Evolutionary conservation across 1,139 yeast species (phyloP), one percentile per base, ranked within the genome.

Genomic region (Pichiaceae sp.): DNA sequence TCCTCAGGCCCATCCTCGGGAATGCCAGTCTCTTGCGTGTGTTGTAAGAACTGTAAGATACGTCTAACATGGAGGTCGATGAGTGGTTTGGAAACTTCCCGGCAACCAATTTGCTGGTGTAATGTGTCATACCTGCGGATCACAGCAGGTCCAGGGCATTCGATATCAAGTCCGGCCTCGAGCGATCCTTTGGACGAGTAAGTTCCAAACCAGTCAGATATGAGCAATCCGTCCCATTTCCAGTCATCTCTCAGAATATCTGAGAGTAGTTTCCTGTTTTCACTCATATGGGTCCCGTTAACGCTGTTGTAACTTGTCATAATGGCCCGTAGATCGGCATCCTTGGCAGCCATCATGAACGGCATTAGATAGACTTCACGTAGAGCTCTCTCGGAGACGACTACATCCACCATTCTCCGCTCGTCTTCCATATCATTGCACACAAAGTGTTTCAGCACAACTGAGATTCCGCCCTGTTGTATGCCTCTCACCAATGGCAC

Each of bases 151-250:
- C 82, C 82, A 1, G 82, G 83, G 78, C 75, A 75, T 51, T 75
- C 82, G 44, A 76, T 55, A 49, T 74, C 77, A 38, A 75, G 56
- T n/a, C 81, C 81, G 28, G 73, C 73, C 38, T 68, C 66, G 39
- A 75, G 53, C 17, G 75, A 56, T 28, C 62, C 66, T 39, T 63
- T 64, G 26, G 62, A 60, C 21, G 76, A 63, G 49, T 70, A 74
- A 14, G 69, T 66, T 37, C 82, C 83, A 50, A 53, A 71, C 83
- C 82, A 76, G 54, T 76, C 83, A 21, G 76, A 68, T 75, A 76
- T 74, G 29, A 68, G 56, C 41, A 69, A 55, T 20, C 82, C 82
- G 23, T 68, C 60, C 64, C 69, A 76, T n/a, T 59, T 56, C 78
- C 79, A 76, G 52, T 76, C 82, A 4, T 62, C 51, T 41, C 79